Percentiles rank a stretch among this genome's conserved stretches.
phyloP scores from a whole-genome alignment of 2,329 filamentous ascomycete species.

The Endothia cerciana region DNA sequence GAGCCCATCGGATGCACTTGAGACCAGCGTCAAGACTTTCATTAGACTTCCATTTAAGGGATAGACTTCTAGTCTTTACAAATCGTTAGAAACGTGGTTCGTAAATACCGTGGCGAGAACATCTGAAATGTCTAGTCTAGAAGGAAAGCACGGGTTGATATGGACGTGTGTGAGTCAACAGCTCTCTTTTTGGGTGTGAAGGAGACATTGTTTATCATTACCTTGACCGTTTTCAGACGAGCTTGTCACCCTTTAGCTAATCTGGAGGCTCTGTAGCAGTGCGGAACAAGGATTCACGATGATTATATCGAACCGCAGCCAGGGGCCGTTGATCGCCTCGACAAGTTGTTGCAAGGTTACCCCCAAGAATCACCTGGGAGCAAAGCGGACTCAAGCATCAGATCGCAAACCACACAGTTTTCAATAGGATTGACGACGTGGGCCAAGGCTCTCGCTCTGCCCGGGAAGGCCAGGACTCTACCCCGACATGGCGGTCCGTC shows the following conservation, averaged over 20 bases:
- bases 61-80: background rate
- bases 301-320: conserved; percentile 22
- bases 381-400: background rate
- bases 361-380: background rate
- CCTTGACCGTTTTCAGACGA: background rate
- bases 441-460: background rate
- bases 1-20: conserved; percentile 10
- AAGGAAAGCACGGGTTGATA: background rate
- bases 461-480: background rate
- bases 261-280: background rate
- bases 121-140: background rate
- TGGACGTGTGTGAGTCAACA: conserved; percentile 22
- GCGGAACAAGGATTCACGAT: conserved; percentile 16
- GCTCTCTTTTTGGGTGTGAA: too few relatives aligned
- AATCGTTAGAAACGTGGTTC: background rate
- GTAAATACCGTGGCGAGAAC: background rate
- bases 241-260: background rate
- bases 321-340: background rate
- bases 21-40: conserved; percentile 7
- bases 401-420: background rate
- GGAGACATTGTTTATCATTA: too few relatives aligned
- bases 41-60: background rate
- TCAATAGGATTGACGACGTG: background rate
- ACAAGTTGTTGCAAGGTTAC: background rate
- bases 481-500: background rate